Evolutionary conservation across 148 eudicot genomes (phyloP).

Genomic region (Rheum nobile): DNA sequence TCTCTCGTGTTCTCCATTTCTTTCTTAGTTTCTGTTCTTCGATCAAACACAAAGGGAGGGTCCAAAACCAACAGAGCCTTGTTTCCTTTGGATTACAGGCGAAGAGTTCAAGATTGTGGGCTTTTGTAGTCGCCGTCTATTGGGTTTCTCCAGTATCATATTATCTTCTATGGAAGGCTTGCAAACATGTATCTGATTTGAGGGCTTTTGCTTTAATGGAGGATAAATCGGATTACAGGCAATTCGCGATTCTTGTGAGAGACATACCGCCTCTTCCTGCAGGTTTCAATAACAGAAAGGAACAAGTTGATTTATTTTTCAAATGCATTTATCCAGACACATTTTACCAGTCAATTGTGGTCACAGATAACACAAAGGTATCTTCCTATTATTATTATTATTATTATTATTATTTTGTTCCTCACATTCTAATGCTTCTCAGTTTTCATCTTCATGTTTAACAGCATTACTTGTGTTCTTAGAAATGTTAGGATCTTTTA

Average conservation of each 20-base stretch:
- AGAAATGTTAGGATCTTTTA: no score
- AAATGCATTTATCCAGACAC: neutral
- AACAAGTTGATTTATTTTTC: slow-evolving; percentile 1
- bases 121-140: slow-evolving; percentile 45
- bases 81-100: no score
- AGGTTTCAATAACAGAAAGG: neutral
- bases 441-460: no score
- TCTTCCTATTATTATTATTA: no score
- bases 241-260: slow-evolving; percentile 71
- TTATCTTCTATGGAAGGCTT: slow-evolving; percentile 72
- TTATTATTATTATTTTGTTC: no score
- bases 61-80: no score
- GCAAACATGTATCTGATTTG: slow-evolving; percentile 59
- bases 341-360: neutral
- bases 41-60: no score
- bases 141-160: slow-evolving; percentile 71
- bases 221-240: slow-evolving; percentile 42
- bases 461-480: no score
- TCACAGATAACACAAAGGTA: slow-evolving; percentile 7
- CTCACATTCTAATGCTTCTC: no score
- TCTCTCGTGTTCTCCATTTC: no score
- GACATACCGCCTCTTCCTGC: slow-evolving; percentile 18
- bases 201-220: slow-evolving; percentile 62
- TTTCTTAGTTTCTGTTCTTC: no score
- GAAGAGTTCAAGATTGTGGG: slow-evolving; percentile 59